Base-by-base conservation (phyloP, 805 yeast genomes). In the Maudiozyma pseudohumilis region DNA sequence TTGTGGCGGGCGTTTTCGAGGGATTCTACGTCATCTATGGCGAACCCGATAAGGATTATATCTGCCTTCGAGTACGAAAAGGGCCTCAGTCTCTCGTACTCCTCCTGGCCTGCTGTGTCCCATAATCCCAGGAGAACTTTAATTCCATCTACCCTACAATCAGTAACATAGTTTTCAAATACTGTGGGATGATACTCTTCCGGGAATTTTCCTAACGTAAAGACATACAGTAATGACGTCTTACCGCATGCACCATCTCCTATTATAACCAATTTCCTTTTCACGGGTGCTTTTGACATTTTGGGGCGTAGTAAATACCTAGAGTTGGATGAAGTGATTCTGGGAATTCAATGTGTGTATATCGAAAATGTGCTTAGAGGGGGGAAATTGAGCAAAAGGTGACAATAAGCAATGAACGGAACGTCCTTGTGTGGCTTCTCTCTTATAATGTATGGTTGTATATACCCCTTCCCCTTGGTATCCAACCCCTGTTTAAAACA, bases 21-120 rank as follows among this genome's bases (percentile, higher is more conserved):
- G 0, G 95, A 83, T 49, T 88, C 96, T 1, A 85, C 87, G 20
- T 75, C 77, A 56, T 88, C 84, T 15, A 87, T 66, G 0, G 96
- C 85, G 62, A 83, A 88, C 0, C 89, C 96, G 38, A 87, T 80
- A 38, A 87, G 63, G 36, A 88, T 80, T 39, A 84, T 82, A 58
- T 88, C 83, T 2, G 96, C 94, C 50, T 84, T 80, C 9, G 88
- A 74, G 53, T 88, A 88, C 17, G 94, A 81, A 46, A 88, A 65
- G 0, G 96, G 96, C 43, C 96, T 72, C 41, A 88, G 65, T 41
- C 96, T 65, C 48, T 87, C 96, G 56, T 87, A 87, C 60, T 87
- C 96, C 63, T 87, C 96, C 61, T 87, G 96, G 2, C 96, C 96
- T 4, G 96, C 96, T 1, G 96, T 87, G 56, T 87, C 96, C 96